A percentile compares a stretch with the other conserved stretches of the same genome.
Evolutionary conservation across 2,329 filamentous ascomycete genomes (phyloP).

Genomic region (Epichloe aotearoae): DNA sequence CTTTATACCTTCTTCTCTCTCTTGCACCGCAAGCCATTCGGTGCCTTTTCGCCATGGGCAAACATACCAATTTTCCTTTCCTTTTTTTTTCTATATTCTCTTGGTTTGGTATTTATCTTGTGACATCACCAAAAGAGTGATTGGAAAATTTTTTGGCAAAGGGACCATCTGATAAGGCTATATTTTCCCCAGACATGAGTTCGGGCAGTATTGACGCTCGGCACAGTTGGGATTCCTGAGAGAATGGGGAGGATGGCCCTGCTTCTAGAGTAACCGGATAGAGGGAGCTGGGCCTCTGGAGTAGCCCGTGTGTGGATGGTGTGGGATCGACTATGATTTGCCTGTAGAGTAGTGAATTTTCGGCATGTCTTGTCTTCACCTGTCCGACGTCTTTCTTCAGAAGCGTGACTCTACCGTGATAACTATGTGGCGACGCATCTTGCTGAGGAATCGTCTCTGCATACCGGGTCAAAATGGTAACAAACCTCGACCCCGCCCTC

Average conservation of each 20-base stretch:
- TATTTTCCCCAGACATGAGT: neutral
- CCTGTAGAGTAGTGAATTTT: conserved; percentile 6
- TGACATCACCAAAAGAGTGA: neutral
- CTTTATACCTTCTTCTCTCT: neutral
- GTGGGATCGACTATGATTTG: conserved; percentile 3
- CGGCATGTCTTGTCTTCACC: neutral
- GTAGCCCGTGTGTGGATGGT: neutral
- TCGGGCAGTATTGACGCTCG: neutral
- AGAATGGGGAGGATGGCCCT: neutral
- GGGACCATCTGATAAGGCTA: neutral
- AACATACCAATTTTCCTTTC: neutral
- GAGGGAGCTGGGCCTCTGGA: neutral
- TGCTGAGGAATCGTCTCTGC: no score
- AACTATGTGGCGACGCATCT: no score
- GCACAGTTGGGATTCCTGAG: neutral
- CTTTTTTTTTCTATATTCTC: neutral
- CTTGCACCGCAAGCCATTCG: neutral
- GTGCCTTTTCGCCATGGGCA: neutral
- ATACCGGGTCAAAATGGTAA: no score
- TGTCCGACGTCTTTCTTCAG: no score
- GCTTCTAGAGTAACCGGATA: neutral
- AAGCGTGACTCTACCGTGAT: no score
- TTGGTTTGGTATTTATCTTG: neutral
- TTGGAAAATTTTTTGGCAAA: neutral
- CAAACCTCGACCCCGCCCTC: no score